A percentile compares a stretch with the other conserved stretches of the same genome.
These are phyloP conservation scores for Mucor lusitanicus DNA, from an alignment of 371 early-diverging fungal species.

Conservation along the genomic window DNA sequence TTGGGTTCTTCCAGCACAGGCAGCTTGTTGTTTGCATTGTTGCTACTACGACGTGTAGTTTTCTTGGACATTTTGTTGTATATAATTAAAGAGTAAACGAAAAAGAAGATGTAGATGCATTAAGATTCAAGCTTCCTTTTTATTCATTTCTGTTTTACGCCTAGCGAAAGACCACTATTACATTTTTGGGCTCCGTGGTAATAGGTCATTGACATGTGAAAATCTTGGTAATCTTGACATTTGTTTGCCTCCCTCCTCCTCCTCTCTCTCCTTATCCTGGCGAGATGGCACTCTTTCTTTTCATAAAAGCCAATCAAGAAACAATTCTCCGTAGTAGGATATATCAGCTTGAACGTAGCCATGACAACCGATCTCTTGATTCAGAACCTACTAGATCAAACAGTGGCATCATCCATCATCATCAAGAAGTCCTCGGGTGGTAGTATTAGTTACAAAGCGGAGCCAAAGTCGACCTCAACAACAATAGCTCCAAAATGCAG, in stretches of 20 bases:
- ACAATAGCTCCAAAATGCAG: not conserved
- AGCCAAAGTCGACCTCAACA: not conserved
- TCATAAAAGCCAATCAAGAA: not conserved
- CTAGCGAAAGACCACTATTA: not conserved
- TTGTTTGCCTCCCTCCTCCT: not conserved
- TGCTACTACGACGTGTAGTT: not conserved
- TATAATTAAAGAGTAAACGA: not conserved
- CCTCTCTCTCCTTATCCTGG: not conserved
- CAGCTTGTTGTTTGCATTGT: not conserved
- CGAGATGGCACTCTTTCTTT: not conserved
- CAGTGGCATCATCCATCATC: not conserved
- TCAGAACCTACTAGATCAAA: not conserved
- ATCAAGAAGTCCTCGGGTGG: not conserved
- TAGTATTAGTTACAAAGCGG: not conserved
- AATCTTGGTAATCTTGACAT: constrained; percentile 1
- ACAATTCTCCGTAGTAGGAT: not conserved
- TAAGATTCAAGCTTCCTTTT: not conserved
- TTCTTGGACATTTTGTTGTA: constrained; percentile 9
- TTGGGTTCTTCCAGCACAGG: not conserved
- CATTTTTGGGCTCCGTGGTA: not conserved
- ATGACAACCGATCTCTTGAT: not conserved
- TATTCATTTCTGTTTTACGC: not conserved
- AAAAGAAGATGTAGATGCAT: not conserved
- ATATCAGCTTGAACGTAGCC: not conserved
- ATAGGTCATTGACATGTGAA: constrained; percentile 14